Percentiles rank a stretch among this genome's conserved stretches.
phyloP scores from a whole-genome alignment of 441 rosid genomes.

The Euphorbia corollata region DNA sequence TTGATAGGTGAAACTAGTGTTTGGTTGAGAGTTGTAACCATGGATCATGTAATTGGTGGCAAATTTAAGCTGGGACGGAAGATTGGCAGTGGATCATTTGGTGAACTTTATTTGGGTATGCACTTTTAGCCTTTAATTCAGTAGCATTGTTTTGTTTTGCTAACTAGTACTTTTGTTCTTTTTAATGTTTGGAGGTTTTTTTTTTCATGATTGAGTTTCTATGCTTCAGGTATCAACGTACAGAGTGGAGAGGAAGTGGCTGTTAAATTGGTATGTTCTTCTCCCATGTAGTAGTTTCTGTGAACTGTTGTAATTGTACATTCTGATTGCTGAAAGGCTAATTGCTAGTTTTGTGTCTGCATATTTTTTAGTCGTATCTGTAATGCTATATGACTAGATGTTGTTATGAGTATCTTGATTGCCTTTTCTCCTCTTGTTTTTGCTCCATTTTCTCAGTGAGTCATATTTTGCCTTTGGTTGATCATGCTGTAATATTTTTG shows the following conservation, averaged over 20 bases:
- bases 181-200: slow-evolving; percentile 1
- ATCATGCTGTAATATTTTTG: neutral
- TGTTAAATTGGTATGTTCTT: slow-evolving; percentile 68
- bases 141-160: slow-evolving; percentile 11
- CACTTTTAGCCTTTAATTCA: slow-evolving; percentile 7
- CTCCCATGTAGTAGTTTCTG: neutral
- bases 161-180: neutral
- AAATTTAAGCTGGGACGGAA: slow-evolving; percentile 89
- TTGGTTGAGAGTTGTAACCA: slow-evolving; percentile 30
- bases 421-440: too few relatives aligned
- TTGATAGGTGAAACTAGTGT: neutral
- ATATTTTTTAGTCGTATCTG: neutral
- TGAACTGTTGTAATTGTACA: neutral
- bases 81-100: slow-evolving; percentile 96
- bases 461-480: neutral
- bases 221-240: slow-evolving; percentile 61
- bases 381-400: neutral
- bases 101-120: slow-evolving; percentile 86
- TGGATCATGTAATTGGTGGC: slow-evolving; percentile 91
- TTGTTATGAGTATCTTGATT: neutral
- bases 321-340: neutral
- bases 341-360: neutral
- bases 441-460: neutral
- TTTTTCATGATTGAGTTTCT: slow-evolving; percentile 2
- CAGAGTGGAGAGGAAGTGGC: slow-evolving; percentile 97